Base-by-base conservation (phyloP, 306 rosid species). In the Pyrus pyrifolia region DNA sequence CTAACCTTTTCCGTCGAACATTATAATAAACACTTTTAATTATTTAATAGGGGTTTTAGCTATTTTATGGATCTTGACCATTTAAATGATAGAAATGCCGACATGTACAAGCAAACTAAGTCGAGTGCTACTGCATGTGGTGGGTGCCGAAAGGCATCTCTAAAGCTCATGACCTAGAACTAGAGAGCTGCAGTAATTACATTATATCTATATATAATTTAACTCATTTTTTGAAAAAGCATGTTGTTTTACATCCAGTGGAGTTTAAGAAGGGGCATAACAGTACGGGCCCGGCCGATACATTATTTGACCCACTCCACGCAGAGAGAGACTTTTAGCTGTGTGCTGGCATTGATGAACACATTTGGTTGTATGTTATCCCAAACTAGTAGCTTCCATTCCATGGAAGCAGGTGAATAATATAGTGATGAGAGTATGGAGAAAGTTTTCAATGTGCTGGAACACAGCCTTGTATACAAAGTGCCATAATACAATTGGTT, bases 291-390 rank as follows among this genome's bases (percentile, higher is more conserved):
- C 44, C 6, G 35, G 35, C 44, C 11, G 31, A 29, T 66, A 33
- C 11, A 66, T 66, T 33, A 66, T 35, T 49, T 21, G 13, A 66
- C 70, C 70, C 8, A 66, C 70, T 38, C 17, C 67, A 61, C 67
- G 19, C 23, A 29, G 22, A 63, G 25, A 30, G 46, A 66, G 46
- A 65, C n/a, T 4, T 11, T 21, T 35, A 6, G 64, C n/a, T 25
- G 10, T 59, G 13, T 78, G 71, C 60, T 23, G 55, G 35, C 68
- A 64, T 64, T 18, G 72, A 35, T 68, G 77, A 79, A 76, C 9
- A 42, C 72, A 75, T 74, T 69, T 35, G 82, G 35, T 84, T 81
- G 86, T 81, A 68, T 79, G 52, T 75, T 78, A 79, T 79, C 69
- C 81, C 42, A 67, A 83, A 81, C 65, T 67, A 69, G 86, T 19